Conservation (phyloP, 2,329 filamentous ascomycete species). For the Byssothecium circinans region DNA sequence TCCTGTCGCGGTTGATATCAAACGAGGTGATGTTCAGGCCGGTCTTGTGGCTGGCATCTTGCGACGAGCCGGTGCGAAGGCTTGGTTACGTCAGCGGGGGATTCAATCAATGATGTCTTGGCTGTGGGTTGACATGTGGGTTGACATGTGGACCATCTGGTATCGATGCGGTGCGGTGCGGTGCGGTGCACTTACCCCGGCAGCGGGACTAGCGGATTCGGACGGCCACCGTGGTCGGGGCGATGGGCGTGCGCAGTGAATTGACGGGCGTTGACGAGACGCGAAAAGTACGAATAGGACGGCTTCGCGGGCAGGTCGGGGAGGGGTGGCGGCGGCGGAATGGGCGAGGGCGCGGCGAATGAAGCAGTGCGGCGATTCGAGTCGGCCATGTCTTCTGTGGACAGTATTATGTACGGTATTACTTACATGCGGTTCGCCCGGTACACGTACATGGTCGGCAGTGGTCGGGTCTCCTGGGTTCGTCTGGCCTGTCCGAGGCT, state of each 20-base stretch:
- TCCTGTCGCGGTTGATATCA: conserved; percentile 64
- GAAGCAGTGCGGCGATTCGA: conserved; percentile 12
- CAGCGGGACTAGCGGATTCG: conserved; percentile 41
- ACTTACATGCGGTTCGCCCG: too few species aligned
- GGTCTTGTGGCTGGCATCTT: conserved; percentile 64
- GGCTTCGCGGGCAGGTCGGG: conserved; percentile 33
- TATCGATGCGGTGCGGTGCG: too few species aligned
- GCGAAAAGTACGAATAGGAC: conserved; percentile 46
- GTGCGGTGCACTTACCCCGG: conserved; percentile 37
- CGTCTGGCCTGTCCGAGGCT: too few species aligned
- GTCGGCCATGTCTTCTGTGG: conserved; percentile 21
- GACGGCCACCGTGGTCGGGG: conserved; percentile 36
- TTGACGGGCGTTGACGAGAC: conserved; percentile 58
- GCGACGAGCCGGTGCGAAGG: conserved; percentile 52
- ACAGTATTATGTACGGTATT: neutral
- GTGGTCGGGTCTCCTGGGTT: too few species aligned
- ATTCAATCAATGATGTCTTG: neutral
- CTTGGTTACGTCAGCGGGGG: conserved; percentile 30
- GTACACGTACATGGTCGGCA: too few species aligned
- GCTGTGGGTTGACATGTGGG: too few species aligned
- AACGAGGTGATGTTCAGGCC: conserved; percentile 64
- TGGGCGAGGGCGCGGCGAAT: conserved; percentile 16
- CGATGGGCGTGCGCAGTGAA: conserved; percentile 54
- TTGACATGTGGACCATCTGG: too few species aligned
- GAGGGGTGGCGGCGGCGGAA: conserved; percentile 40